Evolutionary conservation across 2,329 filamentous ascomycete species (phyloP).

Genomic region (Diaporthe sp.): DNA sequence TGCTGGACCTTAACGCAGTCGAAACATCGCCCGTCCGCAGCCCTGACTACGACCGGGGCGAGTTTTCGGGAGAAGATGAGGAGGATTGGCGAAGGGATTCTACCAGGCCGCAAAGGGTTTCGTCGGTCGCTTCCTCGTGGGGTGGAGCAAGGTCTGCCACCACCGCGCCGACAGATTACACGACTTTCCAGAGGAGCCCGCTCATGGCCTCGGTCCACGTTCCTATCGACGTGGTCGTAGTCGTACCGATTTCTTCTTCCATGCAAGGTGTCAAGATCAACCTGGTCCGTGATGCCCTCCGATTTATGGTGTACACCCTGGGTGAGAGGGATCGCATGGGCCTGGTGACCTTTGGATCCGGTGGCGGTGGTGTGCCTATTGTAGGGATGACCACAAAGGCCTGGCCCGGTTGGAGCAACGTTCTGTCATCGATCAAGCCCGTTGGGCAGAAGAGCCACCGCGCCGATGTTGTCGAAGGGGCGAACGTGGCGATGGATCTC

Average conservation of each 20-base stretch:
- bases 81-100: slow-evolving; percentile 82
- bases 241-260: slow-evolving; percentile 96
- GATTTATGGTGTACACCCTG: slow-evolving; percentile 90
- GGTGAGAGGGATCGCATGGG: slow-evolving; percentile 97
- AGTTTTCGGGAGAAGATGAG: slow-evolving; percentile 87
- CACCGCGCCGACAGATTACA: slow-evolving; percentile 94
- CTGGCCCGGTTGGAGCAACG: slow-evolving; percentile 91
- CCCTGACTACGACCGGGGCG: slow-evolving; percentile 82
- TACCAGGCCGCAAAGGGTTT: slow-evolving; percentile 74
- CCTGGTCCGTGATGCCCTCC: slow-evolving; percentile 88
- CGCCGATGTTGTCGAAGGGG: slow-evolving; percentile 96
- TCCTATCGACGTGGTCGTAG: slow-evolving; percentile 94
- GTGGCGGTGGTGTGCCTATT: slow-evolving; percentile 90
- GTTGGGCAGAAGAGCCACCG: slow-evolving; percentile 97
- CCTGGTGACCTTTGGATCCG: slow-evolving; percentile 95
- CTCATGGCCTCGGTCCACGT: slow-evolving; percentile 78
- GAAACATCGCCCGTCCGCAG: slow-evolving; percentile 75
- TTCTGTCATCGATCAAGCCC: slow-evolving; percentile 88
- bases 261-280: slow-evolving; percentile 99
- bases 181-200: slow-evolving; percentile 72
- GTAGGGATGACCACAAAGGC: slow-evolving; percentile 98
- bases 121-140: slow-evolving; percentile 86
- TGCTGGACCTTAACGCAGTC: slow-evolving; percentile 84
- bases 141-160: slow-evolving; percentile 85
- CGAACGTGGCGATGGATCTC: slow-evolving; percentile 98